Conservation (phyloP, 2,329 filamentous ascomycete genomes). For the Davidsoniella virescens region DNA sequence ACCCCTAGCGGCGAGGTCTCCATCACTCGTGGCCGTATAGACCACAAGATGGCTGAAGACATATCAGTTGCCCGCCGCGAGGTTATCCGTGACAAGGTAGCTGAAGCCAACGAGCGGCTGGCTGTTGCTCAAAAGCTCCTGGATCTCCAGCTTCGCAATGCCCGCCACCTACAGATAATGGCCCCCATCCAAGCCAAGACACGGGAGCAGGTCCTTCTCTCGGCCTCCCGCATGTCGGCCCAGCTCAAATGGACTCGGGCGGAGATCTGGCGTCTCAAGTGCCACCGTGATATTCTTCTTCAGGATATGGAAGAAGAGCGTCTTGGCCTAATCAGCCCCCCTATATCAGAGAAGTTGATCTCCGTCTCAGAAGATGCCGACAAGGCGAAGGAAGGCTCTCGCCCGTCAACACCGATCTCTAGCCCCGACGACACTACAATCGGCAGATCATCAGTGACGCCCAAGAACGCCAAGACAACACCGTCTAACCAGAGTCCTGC, state of each 20-base stretch:
- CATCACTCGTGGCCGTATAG: slow-evolving; percentile 56
- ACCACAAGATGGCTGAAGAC: slow-evolving; percentile 70
- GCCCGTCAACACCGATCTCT: slow-evolving; percentile 3
- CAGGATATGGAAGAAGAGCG: slow-evolving; percentile 72
- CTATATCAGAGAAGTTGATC: background rate
- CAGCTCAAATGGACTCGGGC: slow-evolving; percentile 89
- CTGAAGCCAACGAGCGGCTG: slow-evolving; percentile 67
- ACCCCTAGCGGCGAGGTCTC: slow-evolving; percentile 59
- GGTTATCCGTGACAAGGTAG: slow-evolving; percentile 70
- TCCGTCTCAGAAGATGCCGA: slow-evolving; percentile 7
- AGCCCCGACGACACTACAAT: background rate
- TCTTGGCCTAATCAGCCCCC: slow-evolving; percentile 11
- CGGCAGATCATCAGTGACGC: too few relatives aligned
- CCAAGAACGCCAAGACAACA: background rate
- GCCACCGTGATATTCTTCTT: slow-evolving; percentile 73
- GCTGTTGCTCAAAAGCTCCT: slow-evolving; percentile 57
- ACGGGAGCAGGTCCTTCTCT: slow-evolving; percentile 68
- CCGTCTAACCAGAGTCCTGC: slow-evolving; percentile 3
- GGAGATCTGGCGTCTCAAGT: slow-evolving; percentile 83
- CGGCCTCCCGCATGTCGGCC: slow-evolving; percentile 69
- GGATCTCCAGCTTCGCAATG: slow-evolving; percentile 71
- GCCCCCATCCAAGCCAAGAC: slow-evolving; percentile 86
- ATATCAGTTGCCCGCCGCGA: slow-evolving; percentile 69
- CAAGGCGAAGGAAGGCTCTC: background rate
- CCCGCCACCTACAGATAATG: slow-evolving; percentile 73